Evolutionary conservation across 2,329 filamentous ascomycete genomes (phyloP).

Genomic region (Neonectria ditissima): DNA sequence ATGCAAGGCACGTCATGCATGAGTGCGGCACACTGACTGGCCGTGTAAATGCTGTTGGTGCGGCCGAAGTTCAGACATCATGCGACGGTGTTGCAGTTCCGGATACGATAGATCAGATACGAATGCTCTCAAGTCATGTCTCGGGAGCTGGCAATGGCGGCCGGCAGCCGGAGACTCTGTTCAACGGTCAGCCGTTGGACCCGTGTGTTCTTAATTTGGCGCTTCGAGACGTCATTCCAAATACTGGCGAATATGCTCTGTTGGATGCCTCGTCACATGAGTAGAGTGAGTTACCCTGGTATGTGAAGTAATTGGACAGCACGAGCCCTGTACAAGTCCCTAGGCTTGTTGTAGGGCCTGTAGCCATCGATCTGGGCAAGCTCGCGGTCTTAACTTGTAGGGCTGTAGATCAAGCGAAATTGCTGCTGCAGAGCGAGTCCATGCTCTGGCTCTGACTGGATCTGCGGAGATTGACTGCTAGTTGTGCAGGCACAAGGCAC

Average conservation of each 20-base stretch:
- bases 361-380: neutral
- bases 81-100: conserved; percentile 10
- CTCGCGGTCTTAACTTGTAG: neutral
- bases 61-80: conserved; percentile 16
- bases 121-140: conserved; percentile 9
- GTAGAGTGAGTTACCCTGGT: neutral
- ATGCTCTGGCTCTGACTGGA: conserved; percentile 32
- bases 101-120: conserved; percentile 22
- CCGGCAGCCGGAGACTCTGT: conserved; percentile 1
- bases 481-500: conserved; percentile 21
- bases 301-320: conserved; percentile 1
- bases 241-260: conserved; percentile 6
- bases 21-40: conserved; percentile 9
- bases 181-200: conserved; percentile 12
- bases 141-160: conserved; percentile 12
- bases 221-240: neutral
- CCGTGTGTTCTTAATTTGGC: neutral
- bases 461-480: conserved; percentile 27
- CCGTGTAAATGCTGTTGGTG: conserved; percentile 16
- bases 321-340: neutral
- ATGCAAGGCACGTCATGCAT: conserved; percentile 26
- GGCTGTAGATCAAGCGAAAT: conserved; percentile 20
- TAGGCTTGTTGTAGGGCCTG: neutral
- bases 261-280: neutral
- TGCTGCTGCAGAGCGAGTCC: conserved; percentile 21